Conservation (phyloP, 1,139 yeast genomes). For the Lodderomyces metapsilosis region DNA sequence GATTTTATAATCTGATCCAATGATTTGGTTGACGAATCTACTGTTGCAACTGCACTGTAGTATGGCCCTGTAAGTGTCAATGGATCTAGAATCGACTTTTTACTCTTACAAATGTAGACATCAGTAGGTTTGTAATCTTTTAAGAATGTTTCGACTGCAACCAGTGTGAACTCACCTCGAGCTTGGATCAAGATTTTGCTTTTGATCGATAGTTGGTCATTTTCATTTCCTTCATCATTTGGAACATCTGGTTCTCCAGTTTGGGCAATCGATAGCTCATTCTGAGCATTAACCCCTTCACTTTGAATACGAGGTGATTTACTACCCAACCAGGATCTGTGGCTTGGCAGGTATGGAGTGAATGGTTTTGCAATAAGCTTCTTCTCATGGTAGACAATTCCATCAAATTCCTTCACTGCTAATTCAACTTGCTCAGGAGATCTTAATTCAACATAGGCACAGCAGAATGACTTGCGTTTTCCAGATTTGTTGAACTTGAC, state of each 20-base stretch:
- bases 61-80: conserved; percentile 17
- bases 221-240: no score
- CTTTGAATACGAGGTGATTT: no score
- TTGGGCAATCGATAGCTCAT: no score
- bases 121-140: conserved; percentile 46
- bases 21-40: conserved; percentile 38
- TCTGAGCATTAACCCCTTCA: no score
- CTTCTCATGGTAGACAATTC: conserved; percentile 39
- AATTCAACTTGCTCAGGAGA: conserved; percentile 47
- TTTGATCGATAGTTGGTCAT: no score
- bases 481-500: conserved; percentile 41
- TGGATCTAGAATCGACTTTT: conserved; percentile 13
- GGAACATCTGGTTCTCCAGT: no score
- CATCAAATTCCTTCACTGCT: conserved; percentile 44
- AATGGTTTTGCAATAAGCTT: conserved; percentile 40
- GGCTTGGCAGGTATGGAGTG: conserved; percentile 20
- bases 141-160: conserved; percentile 42
- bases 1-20: conserved; percentile 45
- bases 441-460: conserved; percentile 65
- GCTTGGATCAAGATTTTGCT: conserved; percentile 55
- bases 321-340: background rate
- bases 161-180: conserved; percentile 38
- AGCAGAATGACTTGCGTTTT: conserved; percentile 54
- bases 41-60: conserved; percentile 55
- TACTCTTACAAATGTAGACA: conserved; percentile 43